phyloP scores from a whole-genome alignment of 495 filamentous ascomycete genomes.

The Sabuloglossum arenarium region DNA sequence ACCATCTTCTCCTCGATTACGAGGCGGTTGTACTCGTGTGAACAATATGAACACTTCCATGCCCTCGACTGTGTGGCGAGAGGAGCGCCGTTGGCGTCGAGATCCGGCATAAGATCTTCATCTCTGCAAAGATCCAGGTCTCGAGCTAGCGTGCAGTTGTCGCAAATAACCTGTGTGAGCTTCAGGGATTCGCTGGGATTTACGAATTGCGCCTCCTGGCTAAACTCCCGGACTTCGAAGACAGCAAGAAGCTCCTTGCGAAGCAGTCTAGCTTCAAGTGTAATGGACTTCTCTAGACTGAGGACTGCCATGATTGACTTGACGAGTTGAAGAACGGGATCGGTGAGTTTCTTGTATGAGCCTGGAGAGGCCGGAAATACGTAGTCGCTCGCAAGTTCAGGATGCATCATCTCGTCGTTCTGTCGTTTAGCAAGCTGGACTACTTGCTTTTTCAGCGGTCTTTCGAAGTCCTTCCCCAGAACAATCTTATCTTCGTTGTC shows the following conservation, averaged over 20 bases:
- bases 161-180: conserved; percentile 59
- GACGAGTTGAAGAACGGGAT: conserved; percentile 74
- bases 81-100: neutral
- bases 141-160: conserved; percentile 65
- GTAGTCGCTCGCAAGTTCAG: conserved; percentile 73
- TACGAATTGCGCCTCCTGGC: conserved; percentile 60
- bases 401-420: conserved; percentile 74
- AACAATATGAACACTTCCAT: conserved; percentile 68
- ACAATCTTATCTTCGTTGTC: conserved; percentile 37
- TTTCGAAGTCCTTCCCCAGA: conserved; percentile 60
- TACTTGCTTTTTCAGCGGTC: conserved; percentile 77
- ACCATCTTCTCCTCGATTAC: conserved; percentile 71
- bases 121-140: conserved; percentile 94
- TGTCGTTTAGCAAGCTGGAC: conserved; percentile 56
- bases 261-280: conserved; percentile 64
- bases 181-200: conserved; percentile 64
- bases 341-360: conserved; percentile 42
- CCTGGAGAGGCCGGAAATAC: conserved; percentile 70
- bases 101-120: conserved; percentile 48
- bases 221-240: conserved; percentile 90
- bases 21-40: conserved; percentile 50
- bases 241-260: conserved; percentile 74
- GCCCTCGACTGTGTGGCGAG: conserved; percentile 18
- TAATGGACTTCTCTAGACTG: conserved; percentile 69
- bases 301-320: conserved; percentile 83